These are phyloP conservation scores for Diaporthe sp. DNA, from an alignment of 2,329 filamentous ascomycete genomes.

Conservation along the genomic window DNA sequence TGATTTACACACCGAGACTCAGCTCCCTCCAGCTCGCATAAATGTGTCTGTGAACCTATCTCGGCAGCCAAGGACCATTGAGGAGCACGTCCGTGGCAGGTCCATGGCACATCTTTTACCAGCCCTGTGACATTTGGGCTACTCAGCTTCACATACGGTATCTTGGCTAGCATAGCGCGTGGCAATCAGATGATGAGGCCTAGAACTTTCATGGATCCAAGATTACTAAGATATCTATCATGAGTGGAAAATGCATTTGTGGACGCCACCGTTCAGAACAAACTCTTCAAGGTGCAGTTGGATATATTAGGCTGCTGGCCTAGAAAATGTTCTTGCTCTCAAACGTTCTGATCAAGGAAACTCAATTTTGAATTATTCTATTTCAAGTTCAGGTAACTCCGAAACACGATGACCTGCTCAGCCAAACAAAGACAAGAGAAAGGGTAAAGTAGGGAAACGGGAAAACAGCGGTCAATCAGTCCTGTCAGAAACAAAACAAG, in stretches of 20 bases:
- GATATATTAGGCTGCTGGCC: not conserved
- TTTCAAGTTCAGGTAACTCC: not conserved
- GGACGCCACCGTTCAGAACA: not conserved
- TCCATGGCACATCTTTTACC: not conserved
- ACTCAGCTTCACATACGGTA: not conserved
- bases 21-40: not conserved
- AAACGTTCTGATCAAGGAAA: not conserved
- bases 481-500: not conserved
- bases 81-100: not conserved
- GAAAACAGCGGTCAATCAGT: not conserved
- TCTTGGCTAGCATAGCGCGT: no score
- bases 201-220: not conserved
- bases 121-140: no score
- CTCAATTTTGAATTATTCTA: not conserved
- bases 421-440: not conserved
- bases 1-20: not conserved
- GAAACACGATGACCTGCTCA: not conserved
- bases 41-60: not conserved
- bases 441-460: not conserved
- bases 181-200: fast-evolving
- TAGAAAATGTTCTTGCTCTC: not conserved
- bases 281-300: not conserved
- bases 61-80: not conserved
- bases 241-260: not conserved
- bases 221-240: not conserved